Percentiles rank a stretch among this genome's conserved stretches.
These are phyloP conservation scores for Letharia columbiana DNA, from an alignment of 495 filamentous ascomycete genomes.

Conservation along the genomic window DNA sequence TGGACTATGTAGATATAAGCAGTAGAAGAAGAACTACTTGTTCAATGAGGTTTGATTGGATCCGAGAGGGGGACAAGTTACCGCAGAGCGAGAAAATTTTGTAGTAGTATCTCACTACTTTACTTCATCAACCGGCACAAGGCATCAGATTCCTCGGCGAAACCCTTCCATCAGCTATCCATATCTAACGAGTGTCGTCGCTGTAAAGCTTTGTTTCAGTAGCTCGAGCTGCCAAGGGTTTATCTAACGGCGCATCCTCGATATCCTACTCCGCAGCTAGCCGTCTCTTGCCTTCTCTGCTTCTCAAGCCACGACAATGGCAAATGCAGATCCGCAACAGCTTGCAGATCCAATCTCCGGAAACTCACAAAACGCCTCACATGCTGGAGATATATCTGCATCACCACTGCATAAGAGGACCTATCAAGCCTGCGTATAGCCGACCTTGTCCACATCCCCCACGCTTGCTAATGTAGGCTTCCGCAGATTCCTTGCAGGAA, in stretches of 20 bases:
- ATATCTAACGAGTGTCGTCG: neutral
- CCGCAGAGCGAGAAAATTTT: neutral
- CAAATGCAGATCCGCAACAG: constrained; percentile 1
- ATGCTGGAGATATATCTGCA: constrained; percentile 7
- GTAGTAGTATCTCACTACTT: neutral
- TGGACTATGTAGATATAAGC: neutral
- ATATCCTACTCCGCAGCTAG: neutral
- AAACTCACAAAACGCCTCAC: neutral
- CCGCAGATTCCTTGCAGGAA: constrained; percentile 24
- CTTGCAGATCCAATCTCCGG: neutral
- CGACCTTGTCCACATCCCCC: neutral
- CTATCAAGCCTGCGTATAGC: constrained; percentile 27
- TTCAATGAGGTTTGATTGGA: neutral
- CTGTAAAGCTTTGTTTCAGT: neutral
- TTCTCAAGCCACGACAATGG: neutral
- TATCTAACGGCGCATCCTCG: neutral
- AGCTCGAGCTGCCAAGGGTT: neutral
- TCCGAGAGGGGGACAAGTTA: neutral
- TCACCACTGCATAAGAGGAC: constrained; percentile 20
- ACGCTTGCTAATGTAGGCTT: constrained; percentile 5
- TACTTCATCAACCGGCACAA: neutral
- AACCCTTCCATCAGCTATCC: neutral
- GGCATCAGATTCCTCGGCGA: neutral
- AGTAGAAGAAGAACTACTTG: neutral
- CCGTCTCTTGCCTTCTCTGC: constrained; percentile 3